phyloP scores from a whole-genome alignment of 202 grass and related monocot species.

The Tripidium arundinaceum region DNA sequence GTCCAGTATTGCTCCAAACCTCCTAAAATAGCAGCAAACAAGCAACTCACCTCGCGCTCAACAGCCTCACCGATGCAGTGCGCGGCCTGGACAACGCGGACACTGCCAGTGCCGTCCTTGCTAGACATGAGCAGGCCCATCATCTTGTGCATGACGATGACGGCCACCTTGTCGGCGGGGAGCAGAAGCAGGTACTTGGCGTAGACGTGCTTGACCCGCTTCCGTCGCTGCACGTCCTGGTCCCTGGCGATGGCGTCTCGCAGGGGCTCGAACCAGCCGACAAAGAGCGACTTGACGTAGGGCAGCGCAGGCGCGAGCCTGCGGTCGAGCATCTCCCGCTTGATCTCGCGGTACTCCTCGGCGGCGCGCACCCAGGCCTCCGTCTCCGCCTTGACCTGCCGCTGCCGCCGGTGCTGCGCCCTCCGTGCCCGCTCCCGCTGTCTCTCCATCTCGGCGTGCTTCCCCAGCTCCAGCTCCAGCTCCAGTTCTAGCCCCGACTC shows the following conservation, averaged over 20 bases:
- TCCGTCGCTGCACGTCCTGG: constrained; percentile 51
- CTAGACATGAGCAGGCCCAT: constrained; percentile 72
- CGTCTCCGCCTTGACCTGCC: constrained; percentile 87
- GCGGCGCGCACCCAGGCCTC: constrained; percentile 80
- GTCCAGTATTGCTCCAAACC: background rate
- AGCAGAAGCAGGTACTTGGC: constrained; percentile 62
- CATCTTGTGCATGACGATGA: constrained; percentile 97
- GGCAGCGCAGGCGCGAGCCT: constrained; percentile 76
- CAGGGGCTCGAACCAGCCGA: constrained; percentile 94
- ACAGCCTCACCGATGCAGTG: constrained; percentile 77
- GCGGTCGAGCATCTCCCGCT: constrained; percentile 89
- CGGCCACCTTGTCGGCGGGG: constrained; percentile 75
- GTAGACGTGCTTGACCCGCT: constrained; percentile 62
- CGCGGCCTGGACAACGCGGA: constrained; percentile 66
- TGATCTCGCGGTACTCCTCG: constrained; percentile 80
- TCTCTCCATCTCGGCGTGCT: background rate
- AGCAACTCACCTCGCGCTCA: constrained; percentile 64
- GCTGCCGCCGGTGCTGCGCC: constrained; percentile 46
- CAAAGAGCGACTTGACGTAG: constrained; percentile 78
- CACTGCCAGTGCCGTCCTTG: constrained; percentile 51
- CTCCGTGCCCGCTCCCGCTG: constrained; percentile 23
- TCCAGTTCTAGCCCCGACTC: constrained; percentile 11
- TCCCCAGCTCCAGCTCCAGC: constrained; percentile 21
- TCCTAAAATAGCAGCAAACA: background rate
- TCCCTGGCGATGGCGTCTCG: constrained; percentile 71